Conservation (phyloP, 75 land plant species). For the Pinus tabuliformis region DNA sequence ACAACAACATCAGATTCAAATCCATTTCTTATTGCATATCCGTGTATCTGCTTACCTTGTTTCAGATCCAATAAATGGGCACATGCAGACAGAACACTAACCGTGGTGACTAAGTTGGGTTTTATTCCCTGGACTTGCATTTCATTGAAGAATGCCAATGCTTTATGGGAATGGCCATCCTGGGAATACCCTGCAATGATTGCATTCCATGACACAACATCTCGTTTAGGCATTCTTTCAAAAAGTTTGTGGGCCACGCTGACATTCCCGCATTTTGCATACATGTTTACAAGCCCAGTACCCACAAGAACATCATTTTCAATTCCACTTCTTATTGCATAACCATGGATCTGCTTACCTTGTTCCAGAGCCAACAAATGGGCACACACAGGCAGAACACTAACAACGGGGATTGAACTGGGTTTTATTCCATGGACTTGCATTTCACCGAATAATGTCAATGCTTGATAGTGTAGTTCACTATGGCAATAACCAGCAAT, state of each 20-base stretch:
- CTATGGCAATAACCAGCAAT: conserved; percentile 44
- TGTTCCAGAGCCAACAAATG: conserved; percentile 29
- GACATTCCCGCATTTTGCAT: conserved; percentile 14
- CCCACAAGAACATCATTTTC: conserved; percentile 11
- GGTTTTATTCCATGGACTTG: conserved; percentile 32
- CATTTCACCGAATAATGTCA: conserved; percentile 62
- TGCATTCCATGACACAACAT: conserved; percentile 20
- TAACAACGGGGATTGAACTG: conserved; percentile 31
- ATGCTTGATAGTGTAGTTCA: conserved; percentile 49
- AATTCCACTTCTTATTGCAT: background rate
- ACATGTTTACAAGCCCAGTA: conserved; percentile 14
- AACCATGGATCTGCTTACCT: conserved; percentile 17
- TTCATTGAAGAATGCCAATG: conserved; percentile 7
- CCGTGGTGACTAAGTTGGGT: conserved; percentile 8
- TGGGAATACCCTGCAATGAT: conserved; percentile 17
- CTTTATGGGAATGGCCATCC: conserved; percentile 17
- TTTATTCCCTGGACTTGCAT: conserved; percentile 13
- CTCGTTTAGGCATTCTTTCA: conserved; percentile 3
- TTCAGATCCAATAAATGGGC: conserved; percentile 14
- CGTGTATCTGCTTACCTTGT: conserved; percentile 14
- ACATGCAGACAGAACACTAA: conserved; percentile 19
- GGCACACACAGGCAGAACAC: conserved; percentile 57
- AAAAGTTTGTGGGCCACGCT: conserved; percentile 9
- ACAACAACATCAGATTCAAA: conserved; percentile 8
- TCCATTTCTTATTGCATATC: conserved; percentile 10